Conservation (phyloP, 768 basidiomycete genomes). For the Boletus reticuloceps region DNA sequence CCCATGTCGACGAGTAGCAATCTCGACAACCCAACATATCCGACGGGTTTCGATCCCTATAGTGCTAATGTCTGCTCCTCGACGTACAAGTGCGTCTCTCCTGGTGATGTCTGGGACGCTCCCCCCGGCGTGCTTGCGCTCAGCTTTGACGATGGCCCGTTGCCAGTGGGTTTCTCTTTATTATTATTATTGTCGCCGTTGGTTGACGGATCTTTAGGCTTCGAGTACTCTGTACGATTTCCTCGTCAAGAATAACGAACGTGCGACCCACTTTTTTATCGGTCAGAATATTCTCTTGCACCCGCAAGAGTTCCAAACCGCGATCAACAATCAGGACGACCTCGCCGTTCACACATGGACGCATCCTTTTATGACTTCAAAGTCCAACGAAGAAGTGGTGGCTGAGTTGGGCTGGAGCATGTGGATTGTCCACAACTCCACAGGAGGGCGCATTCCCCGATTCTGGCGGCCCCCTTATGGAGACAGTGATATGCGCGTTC, state of each 20-base stretch:
- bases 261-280: constrained; percentile 89
- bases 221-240: constrained; percentile 59
- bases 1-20: constrained; percentile 42
- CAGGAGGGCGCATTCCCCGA: constrained; percentile 68
- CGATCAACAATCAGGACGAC: constrained; percentile 42
- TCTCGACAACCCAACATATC: constrained; percentile 37
- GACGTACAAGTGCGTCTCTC: constrained; percentile 62
- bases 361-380: constrained; percentile 79
- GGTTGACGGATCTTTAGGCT: constrained; percentile 26
- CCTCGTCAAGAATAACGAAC: constrained; percentile 58
- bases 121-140: constrained; percentile 65
- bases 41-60: constrained; percentile 37
- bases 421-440: constrained; percentile 75
- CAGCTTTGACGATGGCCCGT: constrained; percentile 82
- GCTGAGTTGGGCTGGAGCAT: constrained; percentile 79
- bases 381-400: constrained; percentile 64
- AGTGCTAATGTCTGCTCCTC: constrained; percentile 69
- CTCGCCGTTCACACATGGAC: constrained; percentile 54
- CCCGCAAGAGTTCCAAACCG: constrained; percentile 51
- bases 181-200: not conserved
- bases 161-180: constrained; percentile 34
- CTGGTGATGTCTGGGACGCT: constrained; percentile 73
- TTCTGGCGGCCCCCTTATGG: constrained; percentile 93
- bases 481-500: constrained; percentile 79
- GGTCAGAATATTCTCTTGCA: constrained; percentile 69